Base-by-base conservation (phyloP, 2,329 filamentous ascomycete species). In the Ophiostoma populinum region DNA sequence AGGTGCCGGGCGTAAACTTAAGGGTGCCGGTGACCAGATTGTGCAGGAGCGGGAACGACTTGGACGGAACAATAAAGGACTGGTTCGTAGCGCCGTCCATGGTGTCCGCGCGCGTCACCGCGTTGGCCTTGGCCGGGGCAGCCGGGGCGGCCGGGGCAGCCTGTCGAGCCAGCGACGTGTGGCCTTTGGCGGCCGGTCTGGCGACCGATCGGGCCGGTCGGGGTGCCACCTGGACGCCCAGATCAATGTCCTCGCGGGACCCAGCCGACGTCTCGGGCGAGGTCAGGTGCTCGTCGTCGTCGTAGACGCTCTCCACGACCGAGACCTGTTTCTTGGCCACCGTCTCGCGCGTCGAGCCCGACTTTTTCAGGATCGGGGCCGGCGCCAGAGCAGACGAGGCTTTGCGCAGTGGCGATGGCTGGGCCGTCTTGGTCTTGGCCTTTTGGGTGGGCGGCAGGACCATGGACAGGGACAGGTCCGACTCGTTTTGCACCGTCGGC, bases 401-500 rank as follows among this genome's bases (percentile, higher is more conserved):
- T 22, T 36, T 24, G 6, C 40, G 40, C 12, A 41, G 35, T 13
- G 37, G 19, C 5, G 40, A 39, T 5, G 36, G 17, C 6, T 33
- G 24, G 4, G 20, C 6, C 4, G 20, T 15, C 4, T 15, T 34
- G 24, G 12, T 8, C 24, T 35, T 34, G 16, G 20, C 2, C 29
- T 41, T 32, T 10, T 38, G 24, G 2, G 24, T 24, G 1, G 40
- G 27, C 1, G 40, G 35, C 1, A 35, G 15, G 7, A 37, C 34
- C 37, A 45, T 34, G 34, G 40, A 26, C 5, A 40, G 22, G 6
- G 43, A 45, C 34, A 42, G 33, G 26, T 45, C 42, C 1, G 43
- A 44, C 24, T 43, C 43, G 39, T 45, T 43, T 27, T 45, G 43
- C 20, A 45, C 43, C 2, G 42, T 42, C 6, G 43, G 34, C 28